Conservation (phyloP, 2,329 filamentous ascomycete genomes). For the Zopfia rhizophila region DNA sequence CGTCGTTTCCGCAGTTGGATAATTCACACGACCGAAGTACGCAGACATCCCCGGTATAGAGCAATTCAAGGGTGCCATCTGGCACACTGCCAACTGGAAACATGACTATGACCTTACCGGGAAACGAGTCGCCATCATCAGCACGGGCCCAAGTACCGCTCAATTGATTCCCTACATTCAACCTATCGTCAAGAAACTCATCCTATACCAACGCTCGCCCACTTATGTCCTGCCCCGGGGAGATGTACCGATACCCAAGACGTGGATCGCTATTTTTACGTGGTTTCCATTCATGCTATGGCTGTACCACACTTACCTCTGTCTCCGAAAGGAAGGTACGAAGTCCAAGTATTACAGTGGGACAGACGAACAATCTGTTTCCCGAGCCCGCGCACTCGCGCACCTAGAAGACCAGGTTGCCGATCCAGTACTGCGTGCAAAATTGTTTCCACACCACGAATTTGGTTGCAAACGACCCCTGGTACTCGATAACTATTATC, state of each 20-base stretch:
- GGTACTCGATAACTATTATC: slow-evolving; percentile 32
- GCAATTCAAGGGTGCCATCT: slow-evolving; percentile 6
- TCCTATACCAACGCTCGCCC: background rate
- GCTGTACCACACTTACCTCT: slow-evolving; percentile 1
- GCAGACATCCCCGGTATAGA: slow-evolving; percentile 30
- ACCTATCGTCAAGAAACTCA: slow-evolving; percentile 20
- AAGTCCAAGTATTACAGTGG: no score
- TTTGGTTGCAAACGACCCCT: slow-evolving; percentile 30
- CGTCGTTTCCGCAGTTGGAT: slow-evolving; percentile 47
- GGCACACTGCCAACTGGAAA: slow-evolving; percentile 20
- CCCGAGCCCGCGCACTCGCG: no score
- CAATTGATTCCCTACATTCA: slow-evolving; percentile 45
- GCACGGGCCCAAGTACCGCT: slow-evolving; percentile 14
- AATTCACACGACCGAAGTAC: slow-evolving; percentile 45
- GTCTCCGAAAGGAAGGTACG: no score
- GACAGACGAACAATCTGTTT: no score
- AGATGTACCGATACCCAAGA: no score
- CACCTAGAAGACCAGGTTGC: no score
- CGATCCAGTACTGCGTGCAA: no score
- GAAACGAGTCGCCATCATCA: slow-evolving; percentile 19
- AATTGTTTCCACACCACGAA: no score
- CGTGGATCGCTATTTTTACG: no score
- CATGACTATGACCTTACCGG: slow-evolving; percentile 30
- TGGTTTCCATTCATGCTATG: background rate
- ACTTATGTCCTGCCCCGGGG: no score